Conservation (phyloP, 345 rosid genomes). For the Triadica sebifera region DNA sequence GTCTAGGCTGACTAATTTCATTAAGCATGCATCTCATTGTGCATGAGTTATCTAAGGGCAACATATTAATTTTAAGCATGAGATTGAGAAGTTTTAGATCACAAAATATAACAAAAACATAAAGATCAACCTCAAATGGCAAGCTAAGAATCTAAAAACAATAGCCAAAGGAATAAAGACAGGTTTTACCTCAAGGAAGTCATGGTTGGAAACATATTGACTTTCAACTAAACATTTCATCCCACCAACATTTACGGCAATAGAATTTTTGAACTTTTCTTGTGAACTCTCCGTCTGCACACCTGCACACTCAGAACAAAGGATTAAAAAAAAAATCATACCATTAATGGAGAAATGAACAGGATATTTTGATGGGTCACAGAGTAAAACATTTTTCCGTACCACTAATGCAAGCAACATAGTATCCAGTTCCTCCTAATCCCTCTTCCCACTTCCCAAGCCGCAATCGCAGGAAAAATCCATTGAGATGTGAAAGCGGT, state of each 20-base stretch:
- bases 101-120: neutral
- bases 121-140: neutral
- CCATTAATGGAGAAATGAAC: neutral
- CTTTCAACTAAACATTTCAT: slow-evolving; percentile 57
- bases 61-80: neutral
- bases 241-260: slow-evolving; percentile 59
- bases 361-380: neutral
- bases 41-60: too few relatives aligned
- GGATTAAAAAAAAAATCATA: neutral
- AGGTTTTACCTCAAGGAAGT: slow-evolving; percentile 65
- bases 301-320: slow-evolving; percentile 27
- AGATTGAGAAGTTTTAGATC: neutral
- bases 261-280: slow-evolving; percentile 25
- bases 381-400: neutral
- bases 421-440: slow-evolving; percentile 66
- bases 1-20: too few relatives aligned
- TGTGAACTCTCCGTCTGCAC: slow-evolving; percentile 29
- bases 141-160: neutral
- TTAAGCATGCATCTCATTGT: too few relatives aligned
- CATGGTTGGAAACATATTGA: slow-evolving; percentile 79
- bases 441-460: slow-evolving; percentile 78
- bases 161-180: too few relatives aligned
- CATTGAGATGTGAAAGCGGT: slow-evolving; percentile 56
- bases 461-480: slow-evolving; percentile 75
- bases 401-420: slow-evolving; percentile 77